Evolutionary conservation across 2,329 filamentous ascomycete genomes (phyloP).

Genomic region (Trichoderma endophyticum): DNA sequence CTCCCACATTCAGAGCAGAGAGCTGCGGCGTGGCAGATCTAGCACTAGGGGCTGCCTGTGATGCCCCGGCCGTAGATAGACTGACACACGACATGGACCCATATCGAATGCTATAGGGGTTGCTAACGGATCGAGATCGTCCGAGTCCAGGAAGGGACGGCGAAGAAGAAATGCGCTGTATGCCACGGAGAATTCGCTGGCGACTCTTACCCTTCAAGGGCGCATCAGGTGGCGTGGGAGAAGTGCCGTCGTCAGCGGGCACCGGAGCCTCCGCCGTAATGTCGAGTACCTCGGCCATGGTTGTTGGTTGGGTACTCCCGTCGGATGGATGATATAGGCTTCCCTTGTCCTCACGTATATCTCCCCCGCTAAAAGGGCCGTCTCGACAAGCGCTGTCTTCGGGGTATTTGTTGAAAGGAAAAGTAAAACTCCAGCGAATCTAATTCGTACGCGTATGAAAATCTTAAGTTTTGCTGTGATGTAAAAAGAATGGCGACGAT

Average conservation of each 20-base stretch:
- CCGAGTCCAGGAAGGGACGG: conserved; percentile 65
- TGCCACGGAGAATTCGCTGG: conserved; percentile 65
- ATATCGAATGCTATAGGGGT: conserved; percentile 57
- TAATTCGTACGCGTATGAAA: neutral
- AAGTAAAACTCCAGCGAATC: neutral
- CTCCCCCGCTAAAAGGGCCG: neutral
- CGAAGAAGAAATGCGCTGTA: conserved; percentile 80
- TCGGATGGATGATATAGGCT: neutral
- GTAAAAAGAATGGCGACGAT: neutral
- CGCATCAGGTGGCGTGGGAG: conserved; percentile 27
- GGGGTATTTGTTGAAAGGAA: neutral
- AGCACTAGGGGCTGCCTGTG: conserved; percentile 28
- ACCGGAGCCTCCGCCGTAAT: conserved; percentile 23
- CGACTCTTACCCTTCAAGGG: conserved; percentile 61
- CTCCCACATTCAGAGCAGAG: conserved; percentile 39
- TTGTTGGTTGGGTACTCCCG: neutral
- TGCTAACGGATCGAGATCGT: conserved; percentile 63
- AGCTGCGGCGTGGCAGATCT: conserved; percentile 36
- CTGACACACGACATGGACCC: conserved; percentile 54
- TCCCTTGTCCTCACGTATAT: neutral
- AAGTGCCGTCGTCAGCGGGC: conserved; percentile 23
- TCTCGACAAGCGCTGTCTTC: neutral
- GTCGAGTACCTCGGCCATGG: conserved; percentile 12
- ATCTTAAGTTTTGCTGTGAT: neutral
- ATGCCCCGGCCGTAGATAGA: conserved; percentile 40